Conservation (phyloP, 164 flowering plant species). For the Umbilicus rupestris region DNA sequence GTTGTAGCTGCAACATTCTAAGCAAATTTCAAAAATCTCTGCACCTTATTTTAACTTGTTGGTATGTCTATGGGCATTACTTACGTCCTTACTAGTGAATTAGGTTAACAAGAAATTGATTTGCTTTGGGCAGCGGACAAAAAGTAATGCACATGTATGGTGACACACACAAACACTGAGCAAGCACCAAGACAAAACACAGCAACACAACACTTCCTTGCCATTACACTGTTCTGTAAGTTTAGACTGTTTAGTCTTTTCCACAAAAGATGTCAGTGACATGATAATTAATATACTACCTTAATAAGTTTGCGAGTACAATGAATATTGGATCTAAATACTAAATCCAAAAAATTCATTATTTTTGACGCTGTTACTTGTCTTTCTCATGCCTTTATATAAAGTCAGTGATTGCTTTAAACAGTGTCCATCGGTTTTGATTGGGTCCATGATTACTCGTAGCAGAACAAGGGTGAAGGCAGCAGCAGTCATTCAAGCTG, state of each 20-base stretch:
- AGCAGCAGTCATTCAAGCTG: neutral
- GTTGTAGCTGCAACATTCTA: neutral
- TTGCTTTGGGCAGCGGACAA: constrained; percentile 4
- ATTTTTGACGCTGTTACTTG: neutral
- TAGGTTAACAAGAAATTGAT: neutral
- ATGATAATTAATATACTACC: too few species aligned
- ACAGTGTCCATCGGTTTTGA: constrained; percentile 3
- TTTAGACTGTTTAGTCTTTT: too few species aligned
- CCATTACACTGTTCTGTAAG: too few species aligned
- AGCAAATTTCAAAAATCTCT: neutral
- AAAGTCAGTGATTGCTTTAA: neutral
- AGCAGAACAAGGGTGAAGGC: constrained; percentile 1
- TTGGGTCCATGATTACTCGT: constrained; percentile 4
- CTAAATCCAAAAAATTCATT: neutral
- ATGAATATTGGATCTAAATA: too few species aligned
- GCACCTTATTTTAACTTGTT: neutral
- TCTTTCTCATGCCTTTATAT: neutral
- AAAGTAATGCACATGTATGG: neutral
- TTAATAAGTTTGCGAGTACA: too few species aligned
- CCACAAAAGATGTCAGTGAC: too few species aligned
- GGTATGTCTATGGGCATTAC: neutral
- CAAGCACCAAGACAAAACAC: neutral
- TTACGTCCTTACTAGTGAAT: neutral
- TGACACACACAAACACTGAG: constrained; percentile 2
- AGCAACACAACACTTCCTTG: neutral